These are phyloP conservation scores for Zizania palustris DNA, from an alignment of 202 grass and related monocot genomes.

Conservation along the genomic window DNA sequence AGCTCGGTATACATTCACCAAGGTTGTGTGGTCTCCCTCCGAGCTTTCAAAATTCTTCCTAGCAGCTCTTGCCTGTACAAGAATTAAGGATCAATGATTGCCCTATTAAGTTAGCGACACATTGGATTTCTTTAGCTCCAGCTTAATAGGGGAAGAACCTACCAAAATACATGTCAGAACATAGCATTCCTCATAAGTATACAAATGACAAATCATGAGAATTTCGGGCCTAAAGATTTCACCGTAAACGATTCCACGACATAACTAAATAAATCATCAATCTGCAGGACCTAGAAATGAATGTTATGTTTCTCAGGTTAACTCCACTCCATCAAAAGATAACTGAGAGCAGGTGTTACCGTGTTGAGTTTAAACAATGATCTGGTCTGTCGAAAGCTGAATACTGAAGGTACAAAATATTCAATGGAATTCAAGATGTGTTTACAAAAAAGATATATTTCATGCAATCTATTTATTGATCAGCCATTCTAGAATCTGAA, in stretches of 20 bases:
- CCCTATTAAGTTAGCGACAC: neutral
- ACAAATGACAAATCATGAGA: conserved; percentile 11
- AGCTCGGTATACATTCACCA: conserved; percentile 80
- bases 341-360: neutral
- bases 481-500: neutral
- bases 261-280: conserved; percentile 4
- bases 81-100: conserved; percentile 25
- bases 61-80: conserved; percentile 74
- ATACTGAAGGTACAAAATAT: neutral
- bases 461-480: neutral
- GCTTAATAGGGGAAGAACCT: neutral
- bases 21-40: conserved; percentile 81
- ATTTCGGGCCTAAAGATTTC: conserved; percentile 21
- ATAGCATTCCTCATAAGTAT: neutral
- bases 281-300: neutral
- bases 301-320: conserved; percentile 5
- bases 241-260: neutral
- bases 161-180: conserved; percentile 16
- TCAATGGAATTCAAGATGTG: conserved; percentile 1
- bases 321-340: neutral
- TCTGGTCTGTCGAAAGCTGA: neutral
- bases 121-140: neutral
- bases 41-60: conserved; percentile 86
- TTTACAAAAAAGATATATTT: neutral
- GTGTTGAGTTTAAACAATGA: neutral